A percentile compares a stretch with the other conserved stretches of the same genome.
These are phyloP conservation scores for Acanthamoeba divionensis DNA, from an alignment of 208 protist species.

Conservation along the genomic window DNA sequence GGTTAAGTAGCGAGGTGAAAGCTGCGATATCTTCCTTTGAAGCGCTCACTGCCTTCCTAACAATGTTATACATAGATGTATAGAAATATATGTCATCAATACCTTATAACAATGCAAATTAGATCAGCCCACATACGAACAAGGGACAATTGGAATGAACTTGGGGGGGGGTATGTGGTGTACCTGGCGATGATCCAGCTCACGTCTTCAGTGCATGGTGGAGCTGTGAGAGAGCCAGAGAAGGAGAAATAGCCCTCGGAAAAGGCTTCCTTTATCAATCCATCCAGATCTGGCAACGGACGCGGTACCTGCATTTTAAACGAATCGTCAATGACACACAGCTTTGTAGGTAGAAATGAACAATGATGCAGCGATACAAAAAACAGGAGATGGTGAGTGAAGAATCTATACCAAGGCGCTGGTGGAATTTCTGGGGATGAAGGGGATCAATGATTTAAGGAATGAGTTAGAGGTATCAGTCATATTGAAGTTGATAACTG, in stretches of 20 bases:
- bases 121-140: too few species aligned
- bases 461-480: background rate
- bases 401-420: too few species aligned
- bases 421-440: conserved; percentile 16
- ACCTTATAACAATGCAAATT: too few species aligned
- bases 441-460: background rate
- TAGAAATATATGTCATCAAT: too few species aligned
- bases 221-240: background rate
- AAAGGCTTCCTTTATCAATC: background rate
- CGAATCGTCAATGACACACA: background rate
- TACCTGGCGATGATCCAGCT: background rate
- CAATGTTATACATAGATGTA: too few species aligned
- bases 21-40: background rate
- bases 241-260: conserved; percentile 26
- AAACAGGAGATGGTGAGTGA: background rate
- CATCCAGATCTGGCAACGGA: background rate
- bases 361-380: background rate
- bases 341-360: background rate
- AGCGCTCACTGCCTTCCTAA: too few species aligned
- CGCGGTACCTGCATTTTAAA: background rate
- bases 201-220: conserved; percentile 32
- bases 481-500: conserved; percentile 19
- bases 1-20: conserved; percentile 4
- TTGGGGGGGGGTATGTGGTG: too few species aligned
- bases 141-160: too few species aligned